These are phyloP conservation scores for Monosporozyma solicola DNA, from an alignment of 805 yeast genomes.

Conservation along the genomic window DNA sequence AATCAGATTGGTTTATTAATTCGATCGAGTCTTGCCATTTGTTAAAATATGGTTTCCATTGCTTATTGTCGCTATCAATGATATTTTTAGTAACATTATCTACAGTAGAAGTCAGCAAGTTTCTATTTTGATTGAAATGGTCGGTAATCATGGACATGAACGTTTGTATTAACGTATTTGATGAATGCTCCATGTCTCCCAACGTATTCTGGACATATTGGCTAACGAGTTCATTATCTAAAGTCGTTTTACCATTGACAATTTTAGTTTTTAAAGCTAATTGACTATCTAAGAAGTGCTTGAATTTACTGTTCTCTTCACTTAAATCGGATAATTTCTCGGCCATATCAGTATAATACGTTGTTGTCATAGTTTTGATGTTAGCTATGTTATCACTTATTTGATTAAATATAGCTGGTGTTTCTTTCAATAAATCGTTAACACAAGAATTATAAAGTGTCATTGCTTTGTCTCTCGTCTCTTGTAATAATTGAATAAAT, in stretches of 20 bases:
- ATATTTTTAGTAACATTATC: conserved; percentile 22
- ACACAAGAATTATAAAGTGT: conserved; percentile 19
- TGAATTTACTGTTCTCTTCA: conserved; percentile 26
- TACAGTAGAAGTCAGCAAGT: conserved; percentile 19
- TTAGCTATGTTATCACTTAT: conserved; percentile 14
- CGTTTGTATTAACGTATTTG: conserved; percentile 15
- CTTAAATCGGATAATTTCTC: conserved; percentile 25
- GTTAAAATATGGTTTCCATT: conserved; percentile 22
- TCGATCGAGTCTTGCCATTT: conserved; percentile 27
- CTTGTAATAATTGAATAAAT: conserved; percentile 10
- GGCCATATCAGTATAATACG: conserved; percentile 15
- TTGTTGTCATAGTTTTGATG: conserved; percentile 12
- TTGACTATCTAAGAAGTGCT: conserved; percentile 23
- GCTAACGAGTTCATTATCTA: not conserved
- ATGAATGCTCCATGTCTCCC: conserved; percentile 17
- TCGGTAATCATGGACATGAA: conserved; percentile 17
- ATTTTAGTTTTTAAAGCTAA: conserved; percentile 15
- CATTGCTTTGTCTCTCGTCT: conserved; percentile 14
- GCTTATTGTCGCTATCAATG: conserved; percentile 23
- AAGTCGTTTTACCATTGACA: not conserved
- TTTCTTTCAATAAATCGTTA: conserved; percentile 15
- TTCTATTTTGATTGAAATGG: conserved; percentile 19
- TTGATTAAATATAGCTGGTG: conserved; percentile 16
- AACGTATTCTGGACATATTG: conserved; percentile 16
- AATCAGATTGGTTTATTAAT: conserved; percentile 28